Conservation (phyloP, 1,284 basidiomycete genomes). For the Vanrija sp. region DNA sequence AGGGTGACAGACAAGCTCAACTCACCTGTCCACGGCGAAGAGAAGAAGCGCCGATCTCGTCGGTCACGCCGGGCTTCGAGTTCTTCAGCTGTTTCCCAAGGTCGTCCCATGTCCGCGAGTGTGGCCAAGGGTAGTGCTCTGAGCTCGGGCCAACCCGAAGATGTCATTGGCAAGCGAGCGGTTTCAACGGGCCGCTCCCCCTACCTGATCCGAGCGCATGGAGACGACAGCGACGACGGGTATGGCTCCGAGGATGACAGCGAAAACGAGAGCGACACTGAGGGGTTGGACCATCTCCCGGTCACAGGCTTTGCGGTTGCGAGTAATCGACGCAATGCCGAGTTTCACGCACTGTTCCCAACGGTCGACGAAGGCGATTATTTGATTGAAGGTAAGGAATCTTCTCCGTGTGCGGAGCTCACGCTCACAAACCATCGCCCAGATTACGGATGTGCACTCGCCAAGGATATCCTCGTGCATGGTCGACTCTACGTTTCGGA, state of each 20-base stretch:
- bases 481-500: slow-evolving; percentile 95
- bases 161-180: background rate
- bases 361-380: slow-evolving; percentile 92
- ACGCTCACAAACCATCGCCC: slow-evolving; percentile 5
- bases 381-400: slow-evolving; percentile 79
- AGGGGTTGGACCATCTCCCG: slow-evolving; percentile 56
- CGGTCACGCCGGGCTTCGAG: slow-evolving; percentile 25
- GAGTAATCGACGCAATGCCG: slow-evolving; percentile 87
- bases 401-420: slow-evolving; percentile 1
- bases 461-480: slow-evolving; percentile 94
- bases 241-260: slow-evolving; percentile 54
- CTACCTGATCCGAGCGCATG: slow-evolving; percentile 20
- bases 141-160: background rate
- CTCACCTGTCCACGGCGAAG: slow-evolving; percentile 4
- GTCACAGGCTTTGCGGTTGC: slow-evolving; percentile 93
- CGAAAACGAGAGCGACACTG: slow-evolving; percentile 52
- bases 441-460: slow-evolving; percentile 97
- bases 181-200: slow-evolving; percentile 17
- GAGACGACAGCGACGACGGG: slow-evolving; percentile 23
- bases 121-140: slow-evolving; percentile 34
- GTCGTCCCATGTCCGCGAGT: slow-evolving; percentile 31
- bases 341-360: slow-evolving; percentile 91
- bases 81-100: slow-evolving; percentile 22
- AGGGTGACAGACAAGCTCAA: slow-evolving; percentile 16
- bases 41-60: slow-evolving; percentile 20